A percentile compares a stretch with the other conserved stretches of the same genome.
These are phyloP conservation scores for Helotiales sp. DNA, from an alignment of 2,329 filamentous ascomycete genomes.

Conservation along the genomic window DNA sequence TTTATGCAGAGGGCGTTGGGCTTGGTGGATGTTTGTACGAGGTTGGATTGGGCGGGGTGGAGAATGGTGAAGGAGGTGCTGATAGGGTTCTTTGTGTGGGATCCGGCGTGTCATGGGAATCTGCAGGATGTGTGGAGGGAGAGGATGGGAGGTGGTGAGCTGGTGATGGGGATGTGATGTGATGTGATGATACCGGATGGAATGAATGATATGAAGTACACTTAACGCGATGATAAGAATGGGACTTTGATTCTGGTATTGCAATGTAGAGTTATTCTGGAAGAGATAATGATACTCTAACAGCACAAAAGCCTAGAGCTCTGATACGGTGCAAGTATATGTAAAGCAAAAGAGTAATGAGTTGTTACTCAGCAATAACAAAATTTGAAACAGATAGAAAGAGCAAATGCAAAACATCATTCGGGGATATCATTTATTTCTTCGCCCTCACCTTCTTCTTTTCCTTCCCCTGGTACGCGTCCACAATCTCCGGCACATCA, in stretches of 20 bases:
- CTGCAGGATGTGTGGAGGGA: slow-evolving; percentile 17
- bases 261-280: too few species aligned
- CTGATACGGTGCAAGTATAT: too few species aligned
- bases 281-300: too few species aligned
- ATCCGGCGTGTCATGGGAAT: slow-evolving; percentile 13
- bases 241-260: too few species aligned
- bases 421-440: slow-evolving; percentile 9
- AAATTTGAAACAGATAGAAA: not conserved
- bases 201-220: not conserved
- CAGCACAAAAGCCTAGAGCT: too few species aligned
- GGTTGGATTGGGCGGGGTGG: slow-evolving; percentile 13
- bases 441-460: slow-evolving; percentile 4
- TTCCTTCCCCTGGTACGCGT: slow-evolving; percentile 5
- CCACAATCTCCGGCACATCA: slow-evolving; percentile 14
- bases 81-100: slow-evolving; percentile 17
- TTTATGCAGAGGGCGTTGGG: slow-evolving; percentile 39
- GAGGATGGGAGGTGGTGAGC: too few species aligned
- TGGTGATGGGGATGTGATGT: too few species aligned
- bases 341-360: too few species aligned
- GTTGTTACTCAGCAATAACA: too few species aligned
- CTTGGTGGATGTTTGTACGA: slow-evolving; percentile 36
- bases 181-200: too few species aligned
- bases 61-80: slow-evolving; percentile 8
- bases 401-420: not conserved
- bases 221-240: too few species aligned